phyloP scores from a whole-genome alignment of 257 asterid genomes.

The Solanum etuberosum region DNA sequence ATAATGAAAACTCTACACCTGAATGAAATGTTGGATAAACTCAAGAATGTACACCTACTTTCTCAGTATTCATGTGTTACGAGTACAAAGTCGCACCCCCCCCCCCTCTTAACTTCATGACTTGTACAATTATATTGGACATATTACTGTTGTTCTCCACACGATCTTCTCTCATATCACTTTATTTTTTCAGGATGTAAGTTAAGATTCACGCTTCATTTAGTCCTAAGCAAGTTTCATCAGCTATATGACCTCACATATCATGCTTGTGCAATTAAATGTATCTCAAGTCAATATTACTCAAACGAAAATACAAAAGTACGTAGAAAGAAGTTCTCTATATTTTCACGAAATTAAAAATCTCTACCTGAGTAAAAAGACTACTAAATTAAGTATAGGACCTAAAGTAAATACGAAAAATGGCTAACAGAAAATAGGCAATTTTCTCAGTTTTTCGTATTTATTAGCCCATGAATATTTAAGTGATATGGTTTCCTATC shows the following conservation, averaged over 20 bases:
- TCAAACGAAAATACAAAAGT: background rate
- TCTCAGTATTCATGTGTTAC: background rate
- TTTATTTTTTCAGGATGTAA: background rate
- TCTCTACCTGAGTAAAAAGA: background rate
- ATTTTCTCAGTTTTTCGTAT: too few relatives aligned
- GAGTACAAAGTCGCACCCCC: background rate
- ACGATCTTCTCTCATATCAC: background rate
- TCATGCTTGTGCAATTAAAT: background rate
- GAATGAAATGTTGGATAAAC: background rate
- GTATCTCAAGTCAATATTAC: background rate
- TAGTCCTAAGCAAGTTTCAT: background rate
- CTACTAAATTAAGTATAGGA: background rate
- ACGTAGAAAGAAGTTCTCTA: background rate
- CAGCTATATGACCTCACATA: background rate
- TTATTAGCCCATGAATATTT: too few relatives aligned
- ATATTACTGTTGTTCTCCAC: background rate
- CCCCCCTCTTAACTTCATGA: background rate
- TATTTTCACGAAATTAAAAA: background rate
- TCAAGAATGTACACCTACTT: background rate
- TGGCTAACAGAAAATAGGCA: background rate
- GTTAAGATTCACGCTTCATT: background rate
- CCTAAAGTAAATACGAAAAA: too few relatives aligned
- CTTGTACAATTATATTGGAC: background rate
- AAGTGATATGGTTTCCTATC: too few relatives aligned
- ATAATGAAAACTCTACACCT: background rate